Percentiles rank a stretch among this genome's conserved stretches.
Evolutionary conservation across 192 early-diverging fungal genomes (phyloP).

Genomic region (Coemansia sp.): DNA sequence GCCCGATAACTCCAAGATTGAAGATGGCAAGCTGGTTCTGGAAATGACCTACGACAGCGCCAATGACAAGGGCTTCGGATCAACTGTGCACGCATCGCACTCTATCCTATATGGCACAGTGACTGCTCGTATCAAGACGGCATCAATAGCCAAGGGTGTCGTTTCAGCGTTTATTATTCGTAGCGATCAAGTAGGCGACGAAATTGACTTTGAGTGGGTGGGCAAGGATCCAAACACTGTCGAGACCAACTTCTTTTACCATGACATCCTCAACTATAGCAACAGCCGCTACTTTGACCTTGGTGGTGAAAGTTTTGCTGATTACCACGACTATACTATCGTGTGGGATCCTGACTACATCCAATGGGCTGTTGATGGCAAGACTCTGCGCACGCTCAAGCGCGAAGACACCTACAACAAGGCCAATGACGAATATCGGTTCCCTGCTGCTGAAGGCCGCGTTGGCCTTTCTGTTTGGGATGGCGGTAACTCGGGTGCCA

Average conservation of each 20-base stretch:
- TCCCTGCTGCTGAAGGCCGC: slow-evolving; percentile 55
- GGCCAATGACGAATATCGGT: slow-evolving; percentile 51
- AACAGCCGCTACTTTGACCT: slow-evolving; percentile 44
- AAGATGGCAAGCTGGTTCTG: slow-evolving; percentile 40
- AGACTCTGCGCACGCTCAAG: slow-evolving; percentile 53
- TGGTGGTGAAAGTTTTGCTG: slow-evolving; percentile 43
- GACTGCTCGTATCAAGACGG: slow-evolving; percentile 62
- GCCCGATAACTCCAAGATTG: slow-evolving; percentile 33
- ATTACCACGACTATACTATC: slow-evolving; percentile 62
- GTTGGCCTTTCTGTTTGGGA: slow-evolving; percentile 69
- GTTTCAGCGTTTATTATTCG: slow-evolving; percentile 61
- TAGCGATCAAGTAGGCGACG: slow-evolving; percentile 56
- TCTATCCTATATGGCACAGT: slow-evolving; percentile 61
- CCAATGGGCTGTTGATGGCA: slow-evolving; percentile 60
- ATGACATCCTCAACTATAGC: slow-evolving; percentile 56
- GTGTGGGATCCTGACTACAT: slow-evolving; percentile 58
- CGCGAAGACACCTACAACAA: slow-evolving; percentile 51
- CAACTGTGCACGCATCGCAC: slow-evolving; percentile 45
- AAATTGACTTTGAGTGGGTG: slow-evolving; percentile 70
- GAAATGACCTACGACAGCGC: slow-evolving; percentile 34
- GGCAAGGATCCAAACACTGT: slow-evolving; percentile 55
- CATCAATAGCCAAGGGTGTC: slow-evolving; percentile 53
- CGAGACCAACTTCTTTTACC: slow-evolving; percentile 66
- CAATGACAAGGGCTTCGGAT: slow-evolving; percentile 58
- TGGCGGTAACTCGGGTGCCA: slow-evolving; percentile 54